Percentiles rank a stretch among this genome's conserved stretches.
Evolutionary conservation across 2,329 filamentous ascomycete genomes (phyloP).

Genomic region (Cladophialophora chaetospira): DNA sequence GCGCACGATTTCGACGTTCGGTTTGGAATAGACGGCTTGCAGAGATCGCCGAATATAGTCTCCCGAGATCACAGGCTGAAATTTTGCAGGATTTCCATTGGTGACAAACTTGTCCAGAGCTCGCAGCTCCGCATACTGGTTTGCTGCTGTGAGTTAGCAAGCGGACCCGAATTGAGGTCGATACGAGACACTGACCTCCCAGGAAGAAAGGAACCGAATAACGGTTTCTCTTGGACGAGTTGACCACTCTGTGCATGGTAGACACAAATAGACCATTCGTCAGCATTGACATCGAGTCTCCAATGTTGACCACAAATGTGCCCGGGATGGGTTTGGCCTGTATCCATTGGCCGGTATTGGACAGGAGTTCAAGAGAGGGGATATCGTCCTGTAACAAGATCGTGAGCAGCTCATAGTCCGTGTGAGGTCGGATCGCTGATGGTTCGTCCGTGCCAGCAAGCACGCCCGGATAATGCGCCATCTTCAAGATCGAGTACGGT

Average conservation of each 20-base stretch:
- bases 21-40: constrained; percentile 24
- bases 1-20: constrained; percentile 18
- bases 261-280: constrained; percentile 54
- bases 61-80: constrained; percentile 21
- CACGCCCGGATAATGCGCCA: constrained; percentile 49
- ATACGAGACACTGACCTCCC: constrained; percentile 50
- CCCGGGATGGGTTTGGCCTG: constrained; percentile 45
- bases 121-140: constrained; percentile 23
- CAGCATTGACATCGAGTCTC: constrained; percentile 54
- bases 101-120: constrained; percentile 22
- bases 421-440: constrained; percentile 42
- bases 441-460: constrained; percentile 31
- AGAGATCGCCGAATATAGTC: constrained; percentile 24
- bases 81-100: constrained; percentile 19
- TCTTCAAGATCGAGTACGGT: constrained; percentile 51
- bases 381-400: constrained; percentile 57
- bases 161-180: constrained; percentile 34
- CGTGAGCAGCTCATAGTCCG: constrained; percentile 57
- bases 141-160: constrained; percentile 14
- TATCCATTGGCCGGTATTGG: constrained; percentile 45
- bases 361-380: constrained; percentile 55
- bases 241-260: constrained; percentile 58
- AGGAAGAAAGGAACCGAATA: constrained; percentile 62
- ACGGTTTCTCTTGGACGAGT: constrained; percentile 34
- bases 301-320: constrained; percentile 53